A percentile compares a stretch with the other conserved stretches of the same genome.
Conservation (phyloP, 2,329 filamentous ascomycete genomes). For the Tothia fuscella region DNA sequence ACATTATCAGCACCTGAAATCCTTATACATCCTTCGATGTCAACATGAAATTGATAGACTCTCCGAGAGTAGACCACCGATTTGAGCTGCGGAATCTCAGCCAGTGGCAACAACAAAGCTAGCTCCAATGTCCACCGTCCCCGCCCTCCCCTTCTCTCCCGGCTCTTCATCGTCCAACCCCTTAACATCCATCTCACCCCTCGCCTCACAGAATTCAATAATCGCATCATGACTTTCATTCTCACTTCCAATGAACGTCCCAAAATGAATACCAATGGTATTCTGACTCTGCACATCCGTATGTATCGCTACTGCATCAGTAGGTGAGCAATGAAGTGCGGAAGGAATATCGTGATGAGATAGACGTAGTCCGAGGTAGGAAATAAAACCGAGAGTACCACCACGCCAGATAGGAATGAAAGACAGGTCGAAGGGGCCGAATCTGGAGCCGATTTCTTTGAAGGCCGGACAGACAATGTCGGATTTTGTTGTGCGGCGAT, state of each 20-base stretch:
- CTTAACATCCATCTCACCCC: neutral
- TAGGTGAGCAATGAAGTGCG: constrained; percentile 6
- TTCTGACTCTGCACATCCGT: constrained; percentile 5
- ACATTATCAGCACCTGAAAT: too few relatives aligned
- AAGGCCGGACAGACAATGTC: constrained; percentile 7
- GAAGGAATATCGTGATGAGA: constrained; percentile 6
- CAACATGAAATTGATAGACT: too few relatives aligned
- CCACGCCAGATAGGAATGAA: constrained; percentile 11
- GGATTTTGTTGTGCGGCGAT: constrained; percentile 6
- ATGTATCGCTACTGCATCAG: constrained; percentile 9
- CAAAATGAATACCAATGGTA: constrained; percentile 8
- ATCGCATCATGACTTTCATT: constrained; percentile 7
- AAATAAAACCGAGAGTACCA: constrained; percentile 9
- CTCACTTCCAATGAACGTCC: constrained; percentile 8
- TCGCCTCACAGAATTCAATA: constrained; percentile 4
- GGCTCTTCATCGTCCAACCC: neutral
- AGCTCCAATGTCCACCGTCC: constrained; percentile 1
- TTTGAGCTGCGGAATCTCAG: too few relatives aligned
- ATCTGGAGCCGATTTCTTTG: constrained; percentile 7
- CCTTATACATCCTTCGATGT: too few relatives aligned
- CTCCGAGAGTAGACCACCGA: too few relatives aligned
- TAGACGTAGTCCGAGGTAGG: constrained; percentile 5
- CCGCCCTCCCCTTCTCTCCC: constrained; percentile 1
- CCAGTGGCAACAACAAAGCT: constrained; percentile 8
- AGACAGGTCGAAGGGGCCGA: constrained; percentile 10